Base-by-base conservation (phyloP, 345 rosid genomes). In the Raphanus raphanistrum region DNA sequence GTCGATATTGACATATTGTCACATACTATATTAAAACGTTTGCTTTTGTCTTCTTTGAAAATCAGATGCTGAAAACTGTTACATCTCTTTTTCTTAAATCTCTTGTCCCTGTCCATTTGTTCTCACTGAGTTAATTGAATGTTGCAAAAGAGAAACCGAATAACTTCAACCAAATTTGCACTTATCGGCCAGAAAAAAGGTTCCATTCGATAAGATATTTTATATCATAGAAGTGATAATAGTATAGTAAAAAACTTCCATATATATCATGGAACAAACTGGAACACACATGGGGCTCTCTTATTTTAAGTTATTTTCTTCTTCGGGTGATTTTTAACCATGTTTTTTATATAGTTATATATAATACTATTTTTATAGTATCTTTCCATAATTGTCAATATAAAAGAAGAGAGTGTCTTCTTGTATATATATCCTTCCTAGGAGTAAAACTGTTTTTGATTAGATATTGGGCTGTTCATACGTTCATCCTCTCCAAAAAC, bases 81-180 rank as follows among this genome's bases (percentile, higher is more conserved):
- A 63, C 72, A 79, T 79, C 79, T 78, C 38, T 69, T 64, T 41
- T 77, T 83, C 79, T 77, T 68, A 13, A 79, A 76, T 66, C 75
- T 60, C 41, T 68, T 38, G 76, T 66, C 57, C 80, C 66, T 70
- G 72, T 76, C 68, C 48, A 71, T 68, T 80, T 75, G 33, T 65
- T 80, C 21, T 71, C 63, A 5, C 79, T 70, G 28, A 65, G 57
- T 66, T 77, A 83, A 84, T 77, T 83, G 79, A 69, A 80, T 78
- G 27, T 43, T 63, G 78, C 79, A 80, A 72, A 90, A 80, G 81
- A 70, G 82, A 83, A 76, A 45, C 55, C 66, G 26, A 70, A 80
- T 66, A 50, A 66, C 36, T 65, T 52, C 61, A 60, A 68, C 80
- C 68, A 43, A 36, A 12, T 77, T 87, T 84, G 81, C 80, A 84